Percentiles rank a stretch among this genome's conserved stretches.
Evolutionary conservation across 2,329 filamentous ascomycete species (phyloP).

Genomic region (Ophiostoma angusticollis): DNA sequence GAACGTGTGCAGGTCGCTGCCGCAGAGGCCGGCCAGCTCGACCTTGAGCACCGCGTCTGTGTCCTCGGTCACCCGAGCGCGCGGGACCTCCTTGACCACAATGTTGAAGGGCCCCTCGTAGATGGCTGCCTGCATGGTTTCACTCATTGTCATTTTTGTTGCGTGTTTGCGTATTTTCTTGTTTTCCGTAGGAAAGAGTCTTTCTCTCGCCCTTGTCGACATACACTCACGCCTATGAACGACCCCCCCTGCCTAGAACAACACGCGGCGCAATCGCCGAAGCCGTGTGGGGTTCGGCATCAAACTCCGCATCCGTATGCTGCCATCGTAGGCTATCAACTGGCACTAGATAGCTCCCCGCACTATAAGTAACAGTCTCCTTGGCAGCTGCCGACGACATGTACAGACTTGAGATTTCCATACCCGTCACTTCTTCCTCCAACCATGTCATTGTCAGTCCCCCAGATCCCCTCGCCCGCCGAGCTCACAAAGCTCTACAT

Average conservation of each 20-base stretch:
- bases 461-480: background rate
- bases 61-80: background rate
- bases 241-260: no score
- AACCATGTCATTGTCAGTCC: background rate
- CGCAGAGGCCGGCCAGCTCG: slow-evolving; percentile 2
- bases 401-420: no score
- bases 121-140: slow-evolving; percentile 5
- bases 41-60: slow-evolving; percentile 7
- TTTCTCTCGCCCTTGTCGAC: no score
- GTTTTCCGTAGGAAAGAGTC: background rate
- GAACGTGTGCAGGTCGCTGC: slow-evolving; percentile 9
- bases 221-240: no score
- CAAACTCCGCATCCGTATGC: no score
- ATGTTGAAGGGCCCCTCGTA: slow-evolving; percentile 6
- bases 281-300: no score
- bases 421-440: background rate
- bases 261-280: no score
- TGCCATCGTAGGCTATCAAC: no score
- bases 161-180: background rate
- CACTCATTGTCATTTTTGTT: background rate
- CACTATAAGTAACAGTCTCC: no score
- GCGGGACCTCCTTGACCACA: slow-evolving; percentile 3
- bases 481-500: slow-evolving; percentile 9
- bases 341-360: no score
- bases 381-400: no score